These are phyloP conservation scores for Cladophialophora yegresii DNA, from an alignment of 2,329 filamentous ascomycete genomes.

Conservation along the genomic window DNA sequence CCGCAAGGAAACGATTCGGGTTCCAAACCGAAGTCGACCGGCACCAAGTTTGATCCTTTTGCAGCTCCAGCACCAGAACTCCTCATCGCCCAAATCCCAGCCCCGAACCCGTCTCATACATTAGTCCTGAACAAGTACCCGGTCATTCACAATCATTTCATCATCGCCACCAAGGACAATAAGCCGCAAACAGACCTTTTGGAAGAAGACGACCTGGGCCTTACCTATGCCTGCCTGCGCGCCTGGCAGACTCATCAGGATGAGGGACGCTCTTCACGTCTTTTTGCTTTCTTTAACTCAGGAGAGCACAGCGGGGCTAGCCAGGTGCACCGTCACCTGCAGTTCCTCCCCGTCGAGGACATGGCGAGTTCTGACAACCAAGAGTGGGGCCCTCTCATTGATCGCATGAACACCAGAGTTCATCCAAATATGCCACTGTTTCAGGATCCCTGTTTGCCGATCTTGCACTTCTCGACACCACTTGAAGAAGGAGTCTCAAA, in stretches of 20 bases:
- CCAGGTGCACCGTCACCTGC: slow-evolving; percentile 52
- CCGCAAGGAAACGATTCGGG: slow-evolving; percentile 34
- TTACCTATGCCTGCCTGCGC: slow-evolving; percentile 47
- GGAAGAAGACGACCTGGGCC: slow-evolving; percentile 47
- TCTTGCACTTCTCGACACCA: slow-evolving; percentile 33
- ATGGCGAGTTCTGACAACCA: slow-evolving; percentile 41
- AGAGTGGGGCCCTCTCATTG: slow-evolving; percentile 55
- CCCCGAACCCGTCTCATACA: slow-evolving; percentile 41
- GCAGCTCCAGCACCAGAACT: slow-evolving; percentile 47
- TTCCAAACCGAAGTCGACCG: slow-evolving; percentile 14
- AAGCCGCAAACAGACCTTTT: slow-evolving; percentile 49
- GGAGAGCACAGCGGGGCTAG: slow-evolving; percentile 53
- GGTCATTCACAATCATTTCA: slow-evolving; percentile 53
- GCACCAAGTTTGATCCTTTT: slow-evolving; percentile 48
- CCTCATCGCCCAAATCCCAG: slow-evolving; percentile 46
- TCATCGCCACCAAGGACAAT: slow-evolving; percentile 50
- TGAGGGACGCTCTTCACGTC: slow-evolving; percentile 27
- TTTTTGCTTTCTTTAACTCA: slow-evolving; percentile 56
- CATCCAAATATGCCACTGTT: slow-evolving; percentile 50
- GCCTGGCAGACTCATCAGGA: slow-evolving; percentile 42
- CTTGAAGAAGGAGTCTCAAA: slow-evolving; percentile 18
- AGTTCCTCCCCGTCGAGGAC: slow-evolving; percentile 51
- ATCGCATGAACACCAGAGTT: slow-evolving; percentile 40
- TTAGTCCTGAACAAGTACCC: slow-evolving; percentile 54
- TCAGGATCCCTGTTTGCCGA: slow-evolving; percentile 47